Conservation (phyloP, 2,329 filamentous ascomycete species). For the Westerdykella ornata region DNA sequence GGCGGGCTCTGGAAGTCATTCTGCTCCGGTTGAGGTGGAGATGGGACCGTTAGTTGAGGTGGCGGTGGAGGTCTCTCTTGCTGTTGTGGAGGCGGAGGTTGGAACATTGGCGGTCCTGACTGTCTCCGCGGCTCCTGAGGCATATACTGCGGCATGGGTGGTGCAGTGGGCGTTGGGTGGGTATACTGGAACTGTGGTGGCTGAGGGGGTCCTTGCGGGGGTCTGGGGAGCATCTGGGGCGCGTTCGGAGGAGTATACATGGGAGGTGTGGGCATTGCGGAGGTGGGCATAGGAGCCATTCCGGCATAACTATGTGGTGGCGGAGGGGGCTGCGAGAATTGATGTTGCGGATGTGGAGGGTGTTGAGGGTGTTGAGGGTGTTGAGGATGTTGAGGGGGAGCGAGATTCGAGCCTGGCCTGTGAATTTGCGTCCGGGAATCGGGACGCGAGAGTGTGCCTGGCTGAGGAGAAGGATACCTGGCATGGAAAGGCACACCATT, state of each 20-base stretch:
- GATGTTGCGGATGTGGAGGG: too few relatives aligned
- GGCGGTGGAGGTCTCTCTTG: constrained; percentile 45
- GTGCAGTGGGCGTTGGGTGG: constrained; percentile 41
- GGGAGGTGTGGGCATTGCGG: constrained; percentile 41
- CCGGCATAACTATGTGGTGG: constrained; percentile 68
- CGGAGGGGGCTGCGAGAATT: constrained; percentile 56
- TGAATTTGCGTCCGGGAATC: constrained; percentile 74
- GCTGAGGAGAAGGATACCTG: constrained; percentile 76
- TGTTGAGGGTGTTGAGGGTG: constrained; percentile 39
- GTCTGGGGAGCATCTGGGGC: constrained; percentile 13
- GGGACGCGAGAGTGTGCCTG: constrained; percentile 66
- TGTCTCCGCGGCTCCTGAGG: constrained; percentile 67
- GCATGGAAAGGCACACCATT: constrained; percentile 66
- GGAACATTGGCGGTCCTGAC: constrained; percentile 63
- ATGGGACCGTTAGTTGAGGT: constrained; percentile 36
- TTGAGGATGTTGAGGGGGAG: constrained; percentile 43
- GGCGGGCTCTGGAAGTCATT: constrained; percentile 48
- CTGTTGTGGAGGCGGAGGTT: constrained; percentile 46
- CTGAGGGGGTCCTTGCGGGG: constrained; percentile 27
- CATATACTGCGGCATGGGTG: constrained; percentile 58
- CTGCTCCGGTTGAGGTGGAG: constrained; percentile 48
- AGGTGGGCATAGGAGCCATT: constrained; percentile 49
- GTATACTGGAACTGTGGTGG: constrained; percentile 42
- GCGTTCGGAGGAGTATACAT: too few relatives aligned
- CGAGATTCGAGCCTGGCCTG: constrained; percentile 67